Evolutionary conservation across 805 yeast species (phyloP).

Genomic region (Candida maltosa): DNA sequence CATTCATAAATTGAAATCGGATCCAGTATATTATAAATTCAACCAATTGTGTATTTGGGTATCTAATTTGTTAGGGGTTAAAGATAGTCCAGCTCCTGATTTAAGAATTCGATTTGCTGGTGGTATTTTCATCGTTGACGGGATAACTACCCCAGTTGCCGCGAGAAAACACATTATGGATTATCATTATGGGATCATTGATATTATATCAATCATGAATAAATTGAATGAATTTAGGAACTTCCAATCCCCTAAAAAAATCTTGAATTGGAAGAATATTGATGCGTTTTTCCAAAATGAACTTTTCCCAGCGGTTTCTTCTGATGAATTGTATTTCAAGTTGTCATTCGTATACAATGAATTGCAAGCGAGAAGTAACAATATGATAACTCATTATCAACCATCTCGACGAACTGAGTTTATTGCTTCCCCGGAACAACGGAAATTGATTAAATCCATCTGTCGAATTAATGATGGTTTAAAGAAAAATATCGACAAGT

Average conservation of each 20-base stretch:
- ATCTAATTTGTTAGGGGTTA: background rate
- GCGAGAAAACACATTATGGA: constrained; percentile 3
- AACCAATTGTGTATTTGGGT: constrained; percentile 4
- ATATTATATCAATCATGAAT: constrained; percentile 5
- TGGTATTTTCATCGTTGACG: background rate
- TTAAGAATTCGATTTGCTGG: background rate
- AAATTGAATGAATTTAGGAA: background rate
- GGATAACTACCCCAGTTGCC: background rate
- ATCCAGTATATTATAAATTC: too few relatives aligned
- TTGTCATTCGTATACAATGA: too few relatives aligned
- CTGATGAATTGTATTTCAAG: constrained; percentile 3
- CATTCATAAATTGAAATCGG: constrained; percentile 3
- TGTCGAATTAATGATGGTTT: background rate
- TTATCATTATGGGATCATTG: constrained; percentile 8
- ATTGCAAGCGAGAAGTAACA: too few relatives aligned
- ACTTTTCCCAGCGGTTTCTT: constrained; percentile 7
- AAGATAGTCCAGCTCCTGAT: background rate
- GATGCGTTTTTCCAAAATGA: constrained; percentile 1
- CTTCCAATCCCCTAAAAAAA: background rate
- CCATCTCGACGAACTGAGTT: too few relatives aligned
- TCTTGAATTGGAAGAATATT: constrained; percentile 2
- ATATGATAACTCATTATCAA: background rate
- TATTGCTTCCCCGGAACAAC: too few relatives aligned
- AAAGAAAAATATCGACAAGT: background rate
- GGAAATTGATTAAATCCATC: too few relatives aligned